These are phyloP conservation scores for Pyrus hybrid DNA, from an alignment of 331 rosid species.

Conservation along the genomic window DNA sequence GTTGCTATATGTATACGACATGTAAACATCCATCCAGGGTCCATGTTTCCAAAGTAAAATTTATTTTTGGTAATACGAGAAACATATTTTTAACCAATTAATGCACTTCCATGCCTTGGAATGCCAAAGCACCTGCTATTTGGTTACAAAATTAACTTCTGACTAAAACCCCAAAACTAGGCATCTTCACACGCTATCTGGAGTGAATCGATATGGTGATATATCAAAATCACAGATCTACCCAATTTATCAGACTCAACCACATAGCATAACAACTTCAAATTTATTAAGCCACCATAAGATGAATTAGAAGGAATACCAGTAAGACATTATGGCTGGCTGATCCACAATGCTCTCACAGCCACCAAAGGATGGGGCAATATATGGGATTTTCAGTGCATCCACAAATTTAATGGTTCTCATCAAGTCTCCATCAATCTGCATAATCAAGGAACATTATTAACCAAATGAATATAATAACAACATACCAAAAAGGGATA, in stretches of 20 bases:
- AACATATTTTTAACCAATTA: not conserved
- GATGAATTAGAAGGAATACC: conserved; percentile 29
- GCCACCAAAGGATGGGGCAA: conserved; percentile 96
- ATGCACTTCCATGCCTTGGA: not conserved
- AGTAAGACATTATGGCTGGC: conserved; percentile 92
- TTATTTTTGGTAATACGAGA: not conserved
- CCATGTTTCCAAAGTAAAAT: too few relatives aligned
- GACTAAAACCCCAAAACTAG: not conserved
- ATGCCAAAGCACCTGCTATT: not conserved
- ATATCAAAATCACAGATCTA: not conserved
- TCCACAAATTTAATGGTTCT: conserved; percentile 56
- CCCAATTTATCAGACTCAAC: not conserved
- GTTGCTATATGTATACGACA: not conserved
- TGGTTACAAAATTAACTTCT: not conserved
- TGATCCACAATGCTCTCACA: conserved; percentile 93
- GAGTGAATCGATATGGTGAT: not conserved
- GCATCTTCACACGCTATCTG: not conserved
- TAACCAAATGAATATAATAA: not conserved
- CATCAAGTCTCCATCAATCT: conserved; percentile 71
- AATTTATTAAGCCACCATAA: not conserved
- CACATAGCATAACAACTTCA: not conserved
- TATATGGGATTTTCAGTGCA: conserved; percentile 75
- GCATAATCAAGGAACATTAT: conserved; percentile 12
- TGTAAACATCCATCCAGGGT: not conserved
- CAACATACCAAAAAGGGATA: not conserved